These are phyloP conservation scores for Chrysosporium queenslandicum DNA, from an alignment of 2,329 filamentous ascomycete species.

Conservation along the genomic window DNA sequence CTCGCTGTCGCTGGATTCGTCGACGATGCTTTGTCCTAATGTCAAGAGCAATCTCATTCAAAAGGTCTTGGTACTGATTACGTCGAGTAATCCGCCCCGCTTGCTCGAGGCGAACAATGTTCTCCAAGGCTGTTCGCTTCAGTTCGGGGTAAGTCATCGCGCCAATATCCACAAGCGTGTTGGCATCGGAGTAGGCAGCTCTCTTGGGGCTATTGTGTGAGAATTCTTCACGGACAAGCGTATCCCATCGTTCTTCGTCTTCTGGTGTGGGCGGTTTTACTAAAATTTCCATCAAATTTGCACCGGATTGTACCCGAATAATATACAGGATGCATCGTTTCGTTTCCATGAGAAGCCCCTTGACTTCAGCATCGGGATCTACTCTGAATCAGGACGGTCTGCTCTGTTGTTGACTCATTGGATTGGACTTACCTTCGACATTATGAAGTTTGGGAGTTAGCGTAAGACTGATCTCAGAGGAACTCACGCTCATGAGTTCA, in stretches of 20 bases:
- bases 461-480: conserved; percentile 82
- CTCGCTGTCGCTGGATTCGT: conserved; percentile 79
- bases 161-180: conserved; percentile 76
- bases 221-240: conserved; percentile 73
- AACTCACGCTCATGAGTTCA: conserved; percentile 77
- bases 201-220: conserved; percentile 56
- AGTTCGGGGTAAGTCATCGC: conserved; percentile 83
- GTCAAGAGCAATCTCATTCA: conserved; percentile 92
- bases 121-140: conserved; percentile 86
- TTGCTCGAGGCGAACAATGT: conserved; percentile 80
- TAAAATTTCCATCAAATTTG: conserved; percentile 89
- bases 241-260: conserved; percentile 81
- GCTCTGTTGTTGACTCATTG: background rate
- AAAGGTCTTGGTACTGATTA: conserved; percentile 94
- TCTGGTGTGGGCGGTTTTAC: conserved; percentile 78
- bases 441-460: conserved; percentile 83
- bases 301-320: conserved; percentile 85
- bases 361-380: conserved; percentile 87
- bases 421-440: conserved; percentile 50
- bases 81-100: conserved; percentile 72
- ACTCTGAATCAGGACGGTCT: conserved; percentile 4
- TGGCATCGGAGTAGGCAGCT: conserved; percentile 80
- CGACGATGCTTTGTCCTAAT: conserved; percentile 95
- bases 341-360: conserved; percentile 93
- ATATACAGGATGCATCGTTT: conserved; percentile 97